Evolutionary conservation across 148 eudicot genomes (phyloP), one percentile per base, ranked within the genome.

Genomic region (Salicornia ramosissima): DNA sequence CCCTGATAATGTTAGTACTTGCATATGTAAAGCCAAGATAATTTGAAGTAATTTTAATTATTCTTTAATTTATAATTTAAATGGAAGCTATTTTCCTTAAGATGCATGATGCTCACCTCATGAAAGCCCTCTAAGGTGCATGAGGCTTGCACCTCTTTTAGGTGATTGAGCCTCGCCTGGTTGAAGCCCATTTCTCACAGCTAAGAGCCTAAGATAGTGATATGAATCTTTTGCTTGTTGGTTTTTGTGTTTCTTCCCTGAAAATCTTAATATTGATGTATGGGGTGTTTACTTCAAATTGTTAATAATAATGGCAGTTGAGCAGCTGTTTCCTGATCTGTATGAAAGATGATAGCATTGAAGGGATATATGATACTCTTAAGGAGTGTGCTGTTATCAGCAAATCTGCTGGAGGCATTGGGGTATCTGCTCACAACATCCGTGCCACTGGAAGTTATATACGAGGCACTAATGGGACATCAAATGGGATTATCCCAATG

Each of bases 401-500:
- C 81, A 90, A 94, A 76, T 90, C 97, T 71, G 97, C 98, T 73
- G 98, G 98, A 62, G 97, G 97, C 65, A 90, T 94, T 76, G 96
- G 98, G 52, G 89, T 88, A 13, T 88, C 96, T 68, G 81, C 87
- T 18, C 97, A 94, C 76, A 94, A 90, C 62, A 94, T 94, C 61
- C 97, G 97, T 81, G 92, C 92, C 55, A 90, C 96, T 21, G 98
- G 98, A 22, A 94, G 98, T 74, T 90, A 94, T 63, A 94, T 94
- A 11, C 90, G 98, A 39, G 98, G 98, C 63, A 94, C 98, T 56
- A 94, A 94, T 86, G 98, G 98, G 69, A 78, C 89, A 72, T 94
- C 98, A 36, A 94, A 94, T 88, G 98, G 98, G 36, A 91, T 94
- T 76, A 86, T 91, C 62, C 98, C 98, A 10, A 88, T 94, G 98